A percentile compares a stretch with the other conserved stretches of the same genome.
Evolutionary conservation across 2,329 filamentous ascomycete species (phyloP).

Genomic region (Neonectria coccinea): DNA sequence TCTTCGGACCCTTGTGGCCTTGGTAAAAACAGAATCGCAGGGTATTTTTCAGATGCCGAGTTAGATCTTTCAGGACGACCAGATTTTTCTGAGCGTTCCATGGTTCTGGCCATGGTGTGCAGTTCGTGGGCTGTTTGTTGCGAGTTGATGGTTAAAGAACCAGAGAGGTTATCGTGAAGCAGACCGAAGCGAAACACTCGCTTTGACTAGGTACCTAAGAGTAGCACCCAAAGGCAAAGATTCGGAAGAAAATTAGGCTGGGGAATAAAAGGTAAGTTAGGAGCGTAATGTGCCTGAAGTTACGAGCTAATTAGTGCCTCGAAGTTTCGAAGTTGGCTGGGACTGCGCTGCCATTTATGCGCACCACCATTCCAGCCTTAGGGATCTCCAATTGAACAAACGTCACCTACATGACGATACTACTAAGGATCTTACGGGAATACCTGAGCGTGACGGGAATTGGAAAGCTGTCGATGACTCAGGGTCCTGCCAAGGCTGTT

Average conservation of each 20-base stretch:
- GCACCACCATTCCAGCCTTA: background rate
- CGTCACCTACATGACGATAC: constrained; percentile 21
- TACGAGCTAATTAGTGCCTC: background rate
- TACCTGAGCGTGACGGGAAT: background rate
- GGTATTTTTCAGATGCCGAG: background rate
- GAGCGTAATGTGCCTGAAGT: background rate
- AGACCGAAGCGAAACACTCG: background rate
- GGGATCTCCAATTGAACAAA: constrained; percentile 11
- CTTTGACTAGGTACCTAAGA: background rate
- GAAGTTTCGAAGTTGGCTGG: background rate
- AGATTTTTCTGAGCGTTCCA: background rate
- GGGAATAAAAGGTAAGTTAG: background rate
- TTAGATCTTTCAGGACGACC: background rate
- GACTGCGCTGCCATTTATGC: background rate
- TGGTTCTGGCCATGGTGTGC: background rate
- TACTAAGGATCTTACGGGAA: background rate
- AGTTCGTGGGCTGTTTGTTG: too few relatives aligned
- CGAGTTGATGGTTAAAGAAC: background rate
- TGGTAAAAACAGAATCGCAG: constrained; percentile 6
- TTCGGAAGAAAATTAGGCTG: background rate
- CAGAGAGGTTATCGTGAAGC: background rate
- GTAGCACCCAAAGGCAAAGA: background rate
- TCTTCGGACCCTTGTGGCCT: background rate
- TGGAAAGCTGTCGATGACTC: background rate
- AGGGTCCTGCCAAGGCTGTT: background rate